These are phyloP conservation scores for Sphagnum contortum DNA, from an alignment of 225 moss, liverwort and hornwort genomes.

Conservation along the genomic window DNA sequence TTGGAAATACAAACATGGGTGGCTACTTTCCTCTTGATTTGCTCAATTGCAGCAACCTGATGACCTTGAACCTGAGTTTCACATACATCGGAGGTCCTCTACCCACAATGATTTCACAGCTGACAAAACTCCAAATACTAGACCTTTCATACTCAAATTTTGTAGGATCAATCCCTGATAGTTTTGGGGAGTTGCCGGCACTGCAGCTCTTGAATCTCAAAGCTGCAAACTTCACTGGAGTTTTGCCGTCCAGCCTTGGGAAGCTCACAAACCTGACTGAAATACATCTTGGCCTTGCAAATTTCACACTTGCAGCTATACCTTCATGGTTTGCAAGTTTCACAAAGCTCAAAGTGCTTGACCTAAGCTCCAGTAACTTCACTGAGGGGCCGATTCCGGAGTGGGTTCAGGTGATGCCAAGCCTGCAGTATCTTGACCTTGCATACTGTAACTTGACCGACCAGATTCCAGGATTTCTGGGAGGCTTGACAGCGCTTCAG, in stretches of 20 bases:
- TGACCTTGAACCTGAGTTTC: slow-evolving; percentile 57
- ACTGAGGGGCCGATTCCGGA: slow-evolving; percentile 26
- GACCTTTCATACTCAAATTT: slow-evolving; percentile 73
- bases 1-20: slow-evolving; percentile 30
- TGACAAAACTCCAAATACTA: slow-evolving; percentile 36
- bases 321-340: slow-evolving; percentile 61
- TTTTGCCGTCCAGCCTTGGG: slow-evolving; percentile 44
- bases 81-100: slow-evolving; percentile 53
- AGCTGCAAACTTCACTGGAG: slow-evolving; percentile 42
- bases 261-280: slow-evolving; percentile 43
- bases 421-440: slow-evolving; percentile 24
- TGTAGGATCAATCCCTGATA: slow-evolving; percentile 41
- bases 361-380: slow-evolving; percentile 30
- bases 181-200: slow-evolving; percentile 36
- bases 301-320: slow-evolving; percentile 31
- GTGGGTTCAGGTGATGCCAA: slow-evolving; percentile 34
- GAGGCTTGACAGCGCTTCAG: slow-evolving; percentile 32
- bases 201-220: slow-evolving; percentile 39
- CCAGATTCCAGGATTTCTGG: slow-evolving; percentile 38
- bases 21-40: slow-evolving; percentile 35
- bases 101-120: slow-evolving; percentile 29
- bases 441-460: slow-evolving; percentile 44
- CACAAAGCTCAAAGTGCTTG: slow-evolving; percentile 35
- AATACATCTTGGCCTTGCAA: slow-evolving; percentile 28
- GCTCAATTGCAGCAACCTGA: slow-evolving; percentile 29